A percentile compares a stretch with the other conserved stretches of the same genome.
Conservation (phyloP, 1,284 basidiomycete genomes). For the Puccinia hordei region DNA sequence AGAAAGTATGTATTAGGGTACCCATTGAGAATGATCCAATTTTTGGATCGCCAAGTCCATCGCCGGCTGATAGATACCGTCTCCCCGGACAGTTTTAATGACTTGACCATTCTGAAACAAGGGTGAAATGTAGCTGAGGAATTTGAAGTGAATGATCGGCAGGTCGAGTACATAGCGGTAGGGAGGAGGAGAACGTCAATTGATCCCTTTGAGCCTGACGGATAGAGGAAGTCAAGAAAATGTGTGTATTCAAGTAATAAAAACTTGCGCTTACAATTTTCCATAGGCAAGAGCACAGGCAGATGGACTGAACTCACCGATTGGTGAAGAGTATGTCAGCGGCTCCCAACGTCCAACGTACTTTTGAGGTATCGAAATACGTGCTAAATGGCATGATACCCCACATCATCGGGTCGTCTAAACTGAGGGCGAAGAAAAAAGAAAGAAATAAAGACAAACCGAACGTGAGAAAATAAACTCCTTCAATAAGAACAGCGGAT, state of each 20-base stretch:
- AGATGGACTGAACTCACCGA: constrained; percentile 47
- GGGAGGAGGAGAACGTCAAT: background rate
- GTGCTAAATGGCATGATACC: constrained; percentile 69
- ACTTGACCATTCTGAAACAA: constrained; percentile 84
- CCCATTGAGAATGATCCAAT: constrained; percentile 81
- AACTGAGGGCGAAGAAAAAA: constrained; percentile 38
- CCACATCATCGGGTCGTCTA: constrained; percentile 70
- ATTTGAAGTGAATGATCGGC: background rate
- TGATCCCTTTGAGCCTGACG: background rate
- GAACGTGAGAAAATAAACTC: no score
- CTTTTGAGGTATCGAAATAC: constrained; percentile 64
- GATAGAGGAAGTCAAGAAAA: background rate
- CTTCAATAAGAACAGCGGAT: background rate
- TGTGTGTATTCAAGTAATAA: background rate
- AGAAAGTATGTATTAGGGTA: background rate
- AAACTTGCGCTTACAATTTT: background rate
- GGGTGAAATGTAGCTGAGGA: constrained; percentile 24
- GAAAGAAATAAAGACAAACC: no score
- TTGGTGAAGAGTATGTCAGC: constrained; percentile 96
- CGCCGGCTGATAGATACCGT: constrained; percentile 84
- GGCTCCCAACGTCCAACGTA: constrained; percentile 83
- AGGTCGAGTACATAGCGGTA: background rate
- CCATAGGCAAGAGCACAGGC: background rate
- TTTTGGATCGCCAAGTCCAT: constrained; percentile 78
- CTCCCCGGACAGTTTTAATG: constrained; percentile 85